Conservation (phyloP, 2,329 filamentous ascomycete species). For the Epichloe festucae region DNA sequence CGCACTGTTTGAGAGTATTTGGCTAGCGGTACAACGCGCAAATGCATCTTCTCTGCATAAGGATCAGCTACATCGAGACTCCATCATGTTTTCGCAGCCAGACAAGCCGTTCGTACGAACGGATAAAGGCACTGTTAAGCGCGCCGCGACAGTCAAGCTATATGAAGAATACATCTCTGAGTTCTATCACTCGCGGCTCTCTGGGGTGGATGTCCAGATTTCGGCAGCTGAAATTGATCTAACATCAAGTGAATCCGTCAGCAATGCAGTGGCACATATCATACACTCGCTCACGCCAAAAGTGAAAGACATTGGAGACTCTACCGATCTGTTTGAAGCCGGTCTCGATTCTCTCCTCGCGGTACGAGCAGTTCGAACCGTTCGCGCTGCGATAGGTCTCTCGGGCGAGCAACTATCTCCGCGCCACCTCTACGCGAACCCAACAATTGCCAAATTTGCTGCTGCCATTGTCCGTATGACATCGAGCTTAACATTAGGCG, state of each 20-base stretch:
- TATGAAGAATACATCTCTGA: slow-evolving; percentile 34
- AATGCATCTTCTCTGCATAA: slow-evolving; percentile 28
- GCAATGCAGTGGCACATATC: slow-evolving; percentile 10
- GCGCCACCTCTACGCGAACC: slow-evolving; percentile 22
- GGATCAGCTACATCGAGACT: slow-evolving; percentile 27
- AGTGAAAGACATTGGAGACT: slow-evolving; percentile 8
- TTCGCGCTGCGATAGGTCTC: slow-evolving; percentile 17
- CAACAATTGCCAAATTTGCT: slow-evolving; percentile 15
- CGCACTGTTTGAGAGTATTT: slow-evolving; percentile 28
- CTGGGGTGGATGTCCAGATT: slow-evolving; percentile 11
- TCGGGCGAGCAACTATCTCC: slow-evolving; percentile 16
- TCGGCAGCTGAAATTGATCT: not conserved
- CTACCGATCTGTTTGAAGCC: slow-evolving; percentile 14
- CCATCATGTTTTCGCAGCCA: slow-evolving; percentile 26
- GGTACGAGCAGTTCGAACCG: slow-evolving; percentile 17
- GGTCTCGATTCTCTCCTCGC: slow-evolving; percentile 21
- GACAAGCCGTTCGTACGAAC: slow-evolving; percentile 31
- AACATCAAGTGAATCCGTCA: not conserved
- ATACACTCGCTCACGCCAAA: slow-evolving; percentile 8
- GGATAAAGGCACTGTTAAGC: slow-evolving; percentile 32
- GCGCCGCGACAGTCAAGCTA: slow-evolving; percentile 23
- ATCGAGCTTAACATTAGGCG: not conserved
- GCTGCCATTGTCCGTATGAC: slow-evolving; percentile 10
- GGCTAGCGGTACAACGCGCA: slow-evolving; percentile 28
- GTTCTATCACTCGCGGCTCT: slow-evolving; percentile 22